Evolutionary conservation across 139 green algal species (phyloP).

Genomic region (Auxenochlorella protothecoides): DNA sequence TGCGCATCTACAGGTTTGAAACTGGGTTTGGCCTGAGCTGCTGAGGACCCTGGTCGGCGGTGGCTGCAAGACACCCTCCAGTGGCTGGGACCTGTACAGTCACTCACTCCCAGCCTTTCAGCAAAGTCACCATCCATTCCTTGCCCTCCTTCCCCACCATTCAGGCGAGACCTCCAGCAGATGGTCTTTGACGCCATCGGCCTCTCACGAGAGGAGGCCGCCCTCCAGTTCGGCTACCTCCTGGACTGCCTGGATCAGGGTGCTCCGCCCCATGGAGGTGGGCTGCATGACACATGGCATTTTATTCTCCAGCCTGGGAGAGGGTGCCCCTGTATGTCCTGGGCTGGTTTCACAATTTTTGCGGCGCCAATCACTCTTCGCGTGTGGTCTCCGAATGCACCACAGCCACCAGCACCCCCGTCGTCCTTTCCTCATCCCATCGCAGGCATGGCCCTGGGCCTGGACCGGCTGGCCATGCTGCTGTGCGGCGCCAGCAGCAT

Average conservation of each 20-base stretch:
- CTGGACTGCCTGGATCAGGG: conserved; percentile 72
- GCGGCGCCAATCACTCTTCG: too few relatives aligned
- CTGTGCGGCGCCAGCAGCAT: conserved; percentile 74
- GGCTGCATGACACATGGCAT: neutral
- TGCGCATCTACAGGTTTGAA: conserved; percentile 75
- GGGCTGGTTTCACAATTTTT: too few relatives aligned
- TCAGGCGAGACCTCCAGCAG: conserved; percentile 78
- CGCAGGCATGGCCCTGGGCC: conserved; percentile 74
- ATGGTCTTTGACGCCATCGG: conserved; percentile 87
- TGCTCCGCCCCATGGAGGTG: conserved; percentile 82
- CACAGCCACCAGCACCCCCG: too few relatives aligned
- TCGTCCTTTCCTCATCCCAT: neutral
- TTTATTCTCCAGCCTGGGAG: too few relatives aligned
- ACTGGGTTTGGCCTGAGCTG: too few relatives aligned
- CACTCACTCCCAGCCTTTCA: too few relatives aligned
- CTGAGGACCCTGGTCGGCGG: too few relatives aligned
- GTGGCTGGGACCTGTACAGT: too few relatives aligned
- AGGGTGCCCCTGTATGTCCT: too few relatives aligned
- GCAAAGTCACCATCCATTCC: neutral
- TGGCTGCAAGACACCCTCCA: too few relatives aligned
- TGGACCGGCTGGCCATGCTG: conserved; percentile 93
- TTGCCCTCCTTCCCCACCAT: neutral
- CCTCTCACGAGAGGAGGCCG: conserved; percentile 62
- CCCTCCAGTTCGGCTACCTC: conserved; percentile 75
- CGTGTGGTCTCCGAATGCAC: too few relatives aligned